A percentile compares a stretch with the other conserved stretches of the same genome.
These are phyloP conservation scores for Eimeria acervulina DNA, from an alignment of 169 alveolate genomes.

Conservation along the genomic window DNA sequence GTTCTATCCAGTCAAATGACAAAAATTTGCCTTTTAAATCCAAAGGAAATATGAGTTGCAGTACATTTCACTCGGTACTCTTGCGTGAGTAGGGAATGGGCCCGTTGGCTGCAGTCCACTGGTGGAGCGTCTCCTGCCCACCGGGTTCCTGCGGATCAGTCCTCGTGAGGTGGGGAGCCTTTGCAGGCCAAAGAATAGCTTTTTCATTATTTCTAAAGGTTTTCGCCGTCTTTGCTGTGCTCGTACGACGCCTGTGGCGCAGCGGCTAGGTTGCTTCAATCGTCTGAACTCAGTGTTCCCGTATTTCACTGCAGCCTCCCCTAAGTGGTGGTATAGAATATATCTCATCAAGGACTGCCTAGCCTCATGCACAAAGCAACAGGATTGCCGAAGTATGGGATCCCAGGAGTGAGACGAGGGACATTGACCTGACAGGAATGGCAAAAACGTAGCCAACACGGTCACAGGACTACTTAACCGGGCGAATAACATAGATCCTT, in stretches of 20 bases:
- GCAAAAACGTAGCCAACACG: background rate
- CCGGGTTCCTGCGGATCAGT: background rate
- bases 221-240: background rate
- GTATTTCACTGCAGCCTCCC: background rate
- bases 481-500: background rate
- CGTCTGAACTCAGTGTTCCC: background rate
- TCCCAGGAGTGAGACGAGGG: background rate
- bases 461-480: background rate
- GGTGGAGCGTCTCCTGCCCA: conserved; percentile 17
- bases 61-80: background rate
- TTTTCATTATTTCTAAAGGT: background rate
- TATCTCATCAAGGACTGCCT: background rate
- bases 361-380: background rate
- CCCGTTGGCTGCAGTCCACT: conserved; percentile 65
- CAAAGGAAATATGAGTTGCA: background rate
- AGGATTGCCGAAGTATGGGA: background rate
- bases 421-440: background rate
- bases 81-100: conserved; percentile 19
- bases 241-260: background rate
- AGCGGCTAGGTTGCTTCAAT: background rate
- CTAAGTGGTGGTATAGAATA: background rate
- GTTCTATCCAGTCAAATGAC: background rate
- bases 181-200: background rate
- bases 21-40: background rate
- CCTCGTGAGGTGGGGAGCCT: conserved; percentile 27